Evolutionary conservation across 176 grass and related monocot species (phyloP).

Genomic region (Oryza coarctata): DNA sequence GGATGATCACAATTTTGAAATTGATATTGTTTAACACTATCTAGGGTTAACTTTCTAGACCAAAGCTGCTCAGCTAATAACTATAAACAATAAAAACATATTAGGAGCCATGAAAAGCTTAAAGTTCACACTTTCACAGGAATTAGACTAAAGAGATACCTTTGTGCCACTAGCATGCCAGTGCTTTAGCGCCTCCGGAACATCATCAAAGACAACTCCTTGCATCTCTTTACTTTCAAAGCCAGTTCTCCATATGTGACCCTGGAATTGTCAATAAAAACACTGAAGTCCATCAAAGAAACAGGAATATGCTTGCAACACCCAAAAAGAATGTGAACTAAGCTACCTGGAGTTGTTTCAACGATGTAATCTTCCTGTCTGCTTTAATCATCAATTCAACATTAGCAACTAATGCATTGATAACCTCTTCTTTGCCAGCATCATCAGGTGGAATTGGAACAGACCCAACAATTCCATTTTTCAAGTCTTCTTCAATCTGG

Average conservation of each 20-base stretch:
- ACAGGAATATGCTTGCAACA: slow-evolving; percentile 24
- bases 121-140: neutral
- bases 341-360: slow-evolving; percentile 98
- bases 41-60: neutral
- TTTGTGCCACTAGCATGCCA: slow-evolving; percentile 78
- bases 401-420: slow-evolving; percentile 78
- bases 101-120: neutral
- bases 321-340: slow-evolving; percentile 17
- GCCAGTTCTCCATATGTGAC: slow-evolving; percentile 96
- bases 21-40: neutral
- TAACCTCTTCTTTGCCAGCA: slow-evolving; percentile 64
- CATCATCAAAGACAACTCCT: slow-evolving; percentile 96
- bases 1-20: neutral
- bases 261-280: slow-evolving; percentile 55
- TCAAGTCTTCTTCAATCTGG: slow-evolving; percentile 84
- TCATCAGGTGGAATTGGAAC: slow-evolving; percentile 64
- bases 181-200: slow-evolving; percentile 70
- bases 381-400: slow-evolving; percentile 93
- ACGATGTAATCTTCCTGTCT: slow-evolving; percentile 89
- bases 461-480: slow-evolving; percentile 58
- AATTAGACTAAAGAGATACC: slow-evolving; percentile 46
- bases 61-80: neutral
- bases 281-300: neutral
- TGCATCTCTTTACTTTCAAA: slow-evolving; percentile 79
- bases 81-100: neutral